A percentile compares a stretch with the other conserved stretches of the same genome.
Conservation (phyloP, 2,329 filamentous ascomycete species). For the Penicillium sp. region DNA sequence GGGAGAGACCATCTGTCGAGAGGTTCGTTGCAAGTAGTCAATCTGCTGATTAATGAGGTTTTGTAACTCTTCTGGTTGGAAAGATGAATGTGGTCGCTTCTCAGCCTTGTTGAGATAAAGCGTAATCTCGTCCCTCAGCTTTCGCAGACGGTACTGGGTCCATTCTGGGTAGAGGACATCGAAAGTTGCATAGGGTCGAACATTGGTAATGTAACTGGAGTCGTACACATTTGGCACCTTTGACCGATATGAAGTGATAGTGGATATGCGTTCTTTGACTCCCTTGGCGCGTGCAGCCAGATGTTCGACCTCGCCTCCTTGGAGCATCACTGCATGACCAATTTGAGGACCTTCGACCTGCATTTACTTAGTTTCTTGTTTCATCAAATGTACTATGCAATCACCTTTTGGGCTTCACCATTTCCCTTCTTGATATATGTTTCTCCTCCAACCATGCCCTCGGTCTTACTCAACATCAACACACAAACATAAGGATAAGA, state of each 20-base stretch:
- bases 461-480: constrained; percentile 29
- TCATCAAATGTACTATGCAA: neutral
- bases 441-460: constrained; percentile 28
- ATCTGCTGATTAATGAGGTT: constrained; percentile 9
- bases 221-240: constrained; percentile 17
- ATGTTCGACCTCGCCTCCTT: constrained; percentile 28
- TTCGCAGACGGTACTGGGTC: constrained; percentile 20
- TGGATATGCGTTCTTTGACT: constrained; percentile 24
- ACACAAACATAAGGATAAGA: constrained; percentile 28
- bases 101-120: constrained; percentile 3
- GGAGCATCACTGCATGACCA: constrained; percentile 26
- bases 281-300: constrained; percentile 24
- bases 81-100: neutral
- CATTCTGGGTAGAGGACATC: constrained; percentile 21
- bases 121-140: constrained; percentile 13
- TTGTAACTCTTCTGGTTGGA: constrained; percentile 1
- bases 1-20: constrained; percentile 13
- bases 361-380: neutral
- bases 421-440: constrained; percentile 25
- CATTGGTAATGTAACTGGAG: constrained; percentile 21
- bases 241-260: constrained; percentile 27
- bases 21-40: constrained; percentile 12
- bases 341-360: constrained; percentile 14
- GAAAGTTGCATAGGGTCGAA: constrained; percentile 18
- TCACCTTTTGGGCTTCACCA: constrained; percentile 15